phyloP scores from a whole-genome alignment of 78 protist genomes.

The Monosiga brevicollis region DNA sequence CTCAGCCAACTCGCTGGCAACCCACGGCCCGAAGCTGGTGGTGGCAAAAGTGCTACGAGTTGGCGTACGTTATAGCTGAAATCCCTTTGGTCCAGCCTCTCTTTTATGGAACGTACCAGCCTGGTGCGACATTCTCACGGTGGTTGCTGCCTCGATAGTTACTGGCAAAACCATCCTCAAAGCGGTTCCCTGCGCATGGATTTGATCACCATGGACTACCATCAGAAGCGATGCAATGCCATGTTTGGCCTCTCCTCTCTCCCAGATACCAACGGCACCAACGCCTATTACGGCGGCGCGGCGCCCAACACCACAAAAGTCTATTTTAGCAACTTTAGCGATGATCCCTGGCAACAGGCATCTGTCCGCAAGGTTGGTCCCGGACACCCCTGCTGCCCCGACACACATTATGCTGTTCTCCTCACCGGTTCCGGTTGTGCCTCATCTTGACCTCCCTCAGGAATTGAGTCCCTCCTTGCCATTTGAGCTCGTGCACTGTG shows the following conservation, averaged over 20 bases:
- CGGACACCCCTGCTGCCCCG: neutral
- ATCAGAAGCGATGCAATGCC: slow-evolving; percentile 18
- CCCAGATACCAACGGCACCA: slow-evolving; percentile 35
- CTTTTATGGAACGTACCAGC: too few relatives aligned
- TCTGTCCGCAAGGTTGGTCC: neutral
- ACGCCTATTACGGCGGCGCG: slow-evolving; percentile 50
- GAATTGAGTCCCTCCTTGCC: neutral
- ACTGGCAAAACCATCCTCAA: slow-evolving; percentile 47
- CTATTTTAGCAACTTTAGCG: neutral
- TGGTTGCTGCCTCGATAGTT: too few relatives aligned
- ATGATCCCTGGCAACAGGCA: neutral
- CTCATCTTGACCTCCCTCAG: neutral
- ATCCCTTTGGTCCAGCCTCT: too few relatives aligned
- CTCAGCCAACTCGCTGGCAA: slow-evolving; percentile 13
- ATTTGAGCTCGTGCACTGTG: neutral
- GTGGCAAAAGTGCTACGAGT: slow-evolving; percentile 48
- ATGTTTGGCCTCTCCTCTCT: slow-evolving; percentile 20
- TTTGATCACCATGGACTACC: slow-evolving; percentile 9
- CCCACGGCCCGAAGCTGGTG: slow-evolving; percentile 51
- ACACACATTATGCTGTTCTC: neutral
- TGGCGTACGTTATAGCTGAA: too few relatives aligned
- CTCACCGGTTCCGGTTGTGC: neutral
- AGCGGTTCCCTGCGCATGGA: slow-evolving; percentile 17
- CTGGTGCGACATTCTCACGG: too few relatives aligned
- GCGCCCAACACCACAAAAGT: slow-evolving; percentile 12